Percentiles rank a stretch among this genome's conserved stretches.
Evolutionary conservation across 2,329 filamentous ascomycete species (phyloP).

Genomic region (Penicillium sp.): DNA sequence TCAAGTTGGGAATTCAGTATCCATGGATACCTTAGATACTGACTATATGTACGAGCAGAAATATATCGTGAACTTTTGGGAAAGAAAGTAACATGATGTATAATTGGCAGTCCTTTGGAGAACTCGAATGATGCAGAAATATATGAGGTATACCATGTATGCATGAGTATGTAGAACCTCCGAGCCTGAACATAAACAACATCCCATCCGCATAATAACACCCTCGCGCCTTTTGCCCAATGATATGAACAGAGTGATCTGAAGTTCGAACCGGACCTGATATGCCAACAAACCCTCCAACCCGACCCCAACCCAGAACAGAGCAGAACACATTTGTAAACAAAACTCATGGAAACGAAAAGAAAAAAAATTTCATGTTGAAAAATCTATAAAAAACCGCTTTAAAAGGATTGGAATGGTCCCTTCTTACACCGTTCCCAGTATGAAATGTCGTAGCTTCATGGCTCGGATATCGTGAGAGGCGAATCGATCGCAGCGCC

Average conservation of each 20-base stretch:
- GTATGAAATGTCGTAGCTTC: constrained; percentile 26
- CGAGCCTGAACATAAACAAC: background rate
- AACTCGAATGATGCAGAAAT: background rate
- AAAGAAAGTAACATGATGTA: background rate
- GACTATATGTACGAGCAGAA: no score
- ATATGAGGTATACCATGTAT: background rate
- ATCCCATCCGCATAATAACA: background rate
- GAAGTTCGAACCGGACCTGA: constrained; percentile 1
- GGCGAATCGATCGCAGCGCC: constrained; percentile 7
- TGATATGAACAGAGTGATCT: constrained; percentile 4
- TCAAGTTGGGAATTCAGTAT: no score
- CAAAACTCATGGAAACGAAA: background rate
- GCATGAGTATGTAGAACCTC: background rate
- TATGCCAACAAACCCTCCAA: background rate
- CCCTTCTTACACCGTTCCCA: constrained; percentile 13
- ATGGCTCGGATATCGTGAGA: constrained; percentile 25
- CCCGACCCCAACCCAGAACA: constrained; percentile 6
- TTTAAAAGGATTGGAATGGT: constrained; percentile 1
- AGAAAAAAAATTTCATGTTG: background rate
- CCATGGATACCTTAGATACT: no score
- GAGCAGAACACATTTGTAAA: constrained; percentile 7
- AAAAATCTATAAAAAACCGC: constrained; percentile 3
- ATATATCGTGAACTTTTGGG: no score
- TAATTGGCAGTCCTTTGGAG: background rate
- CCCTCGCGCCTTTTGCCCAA: constrained; percentile 11